phyloP scores from a whole-genome alignment of 768 basidiomycete species.

The Tephrocybe sp. region DNA sequence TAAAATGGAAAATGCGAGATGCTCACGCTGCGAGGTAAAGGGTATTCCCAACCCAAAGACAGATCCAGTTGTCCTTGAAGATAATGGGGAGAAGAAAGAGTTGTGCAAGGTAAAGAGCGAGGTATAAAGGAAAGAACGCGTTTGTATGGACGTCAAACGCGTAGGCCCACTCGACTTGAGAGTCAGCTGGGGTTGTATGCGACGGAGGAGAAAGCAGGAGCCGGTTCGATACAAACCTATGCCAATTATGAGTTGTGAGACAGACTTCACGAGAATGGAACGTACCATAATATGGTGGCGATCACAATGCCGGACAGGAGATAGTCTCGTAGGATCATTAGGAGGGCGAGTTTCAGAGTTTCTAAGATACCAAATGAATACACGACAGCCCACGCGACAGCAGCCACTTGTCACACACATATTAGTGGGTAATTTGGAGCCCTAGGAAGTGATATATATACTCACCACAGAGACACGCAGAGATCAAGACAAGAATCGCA shows the following conservation, averaged over 20 bases:
- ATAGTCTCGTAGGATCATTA: constrained; percentile 91
- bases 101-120: constrained; percentile 88
- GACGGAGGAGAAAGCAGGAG: constrained; percentile 71
- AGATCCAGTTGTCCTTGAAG: constrained; percentile 88
- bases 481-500: constrained; percentile 87
- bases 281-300: constrained; percentile 77
- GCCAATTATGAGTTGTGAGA: constrained; percentile 10
- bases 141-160: constrained; percentile 98
- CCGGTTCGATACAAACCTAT: constrained; percentile 70
- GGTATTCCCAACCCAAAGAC: constrained; percentile 90
- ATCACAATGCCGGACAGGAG: constrained; percentile 73
- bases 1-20: constrained; percentile 1
- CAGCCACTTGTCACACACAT: constrained; percentile 54
- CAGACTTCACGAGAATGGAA: background rate
- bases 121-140: constrained; percentile 92
- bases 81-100: constrained; percentile 84
- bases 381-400: constrained; percentile 82
- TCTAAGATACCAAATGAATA: constrained; percentile 64
- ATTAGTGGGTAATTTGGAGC: no score
- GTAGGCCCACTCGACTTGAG: constrained; percentile 87
- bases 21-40: constrained; percentile 84
- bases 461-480: constrained; percentile 73
- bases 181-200: constrained; percentile 68
- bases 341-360: constrained; percentile 62
- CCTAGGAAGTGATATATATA: constrained; percentile 5